Evolutionary conservation across 2,329 filamentous ascomycete species (phyloP).

Genomic region (Zasmidium cellare): DNA sequence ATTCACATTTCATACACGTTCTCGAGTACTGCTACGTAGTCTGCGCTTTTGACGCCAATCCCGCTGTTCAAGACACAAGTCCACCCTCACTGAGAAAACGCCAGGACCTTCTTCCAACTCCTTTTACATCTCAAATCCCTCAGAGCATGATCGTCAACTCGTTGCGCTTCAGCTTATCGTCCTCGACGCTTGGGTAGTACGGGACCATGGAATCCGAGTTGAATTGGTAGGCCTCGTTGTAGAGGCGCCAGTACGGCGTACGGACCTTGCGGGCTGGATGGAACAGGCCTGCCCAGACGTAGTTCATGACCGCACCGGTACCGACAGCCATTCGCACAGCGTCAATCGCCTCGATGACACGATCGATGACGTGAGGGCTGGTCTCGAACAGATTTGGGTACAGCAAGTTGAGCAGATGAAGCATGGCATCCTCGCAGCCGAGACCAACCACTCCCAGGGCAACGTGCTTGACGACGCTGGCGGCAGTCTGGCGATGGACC

Average conservation of each 20-base stretch:
- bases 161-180: conserved; percentile 74
- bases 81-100: background rate
- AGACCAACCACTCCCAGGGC: conserved; percentile 96
- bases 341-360: conserved; percentile 96
- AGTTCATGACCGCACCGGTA: conserved; percentile 91
- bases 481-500: conserved; percentile 94
- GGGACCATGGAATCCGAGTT: conserved; percentile 92
- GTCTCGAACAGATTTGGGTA: conserved; percentile 98
- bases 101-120: background rate
- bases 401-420: conserved; percentile 92
- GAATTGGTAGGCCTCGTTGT: conserved; percentile 96
- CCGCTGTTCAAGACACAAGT: background rate
- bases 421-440: conserved; percentile 97
- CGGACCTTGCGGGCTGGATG: conserved; percentile 95
- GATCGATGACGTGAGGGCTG: conserved; percentile 95
- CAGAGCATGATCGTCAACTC: conserved; percentile 25
- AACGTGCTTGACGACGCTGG: conserved; percentile 95
- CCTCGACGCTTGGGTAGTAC: conserved; percentile 85
- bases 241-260: conserved; percentile 91
- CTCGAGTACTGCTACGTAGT: background rate
- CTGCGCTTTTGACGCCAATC: background rate
- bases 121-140: background rate
- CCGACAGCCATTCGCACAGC: conserved; percentile 92
- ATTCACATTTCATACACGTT: background rate
- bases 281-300: conserved; percentile 96